Evolutionary conservation across 2,329 filamentous ascomycete genomes (phyloP).

Genomic region (Bimuria novae-zelandiae): DNA sequence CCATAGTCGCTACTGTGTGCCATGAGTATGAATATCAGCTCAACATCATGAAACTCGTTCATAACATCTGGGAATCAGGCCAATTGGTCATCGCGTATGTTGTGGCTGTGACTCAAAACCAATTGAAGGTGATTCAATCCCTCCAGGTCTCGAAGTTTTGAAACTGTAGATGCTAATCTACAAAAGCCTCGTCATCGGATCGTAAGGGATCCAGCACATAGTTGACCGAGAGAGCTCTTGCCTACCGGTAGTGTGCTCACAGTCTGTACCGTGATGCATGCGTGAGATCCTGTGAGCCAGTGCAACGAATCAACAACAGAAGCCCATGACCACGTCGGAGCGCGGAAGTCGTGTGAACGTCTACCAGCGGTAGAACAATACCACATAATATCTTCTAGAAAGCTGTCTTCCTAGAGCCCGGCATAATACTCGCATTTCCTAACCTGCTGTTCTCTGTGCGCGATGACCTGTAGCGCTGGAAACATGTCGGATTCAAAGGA

Average conservation of each 20-base stretch:
- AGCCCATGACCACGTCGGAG: conserved; percentile 7
- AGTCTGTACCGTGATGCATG: not conserved
- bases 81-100: too few relatives aligned
- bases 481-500: not conserved
- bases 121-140: too few relatives aligned
- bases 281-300: not conserved
- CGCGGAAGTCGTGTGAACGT: not conserved
- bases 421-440: conserved; percentile 2
- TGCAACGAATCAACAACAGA: too few relatives aligned
- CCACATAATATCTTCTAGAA: conserved; percentile 10
- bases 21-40: not conserved
- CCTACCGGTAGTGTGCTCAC: not conserved
- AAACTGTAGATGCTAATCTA: too few relatives aligned
- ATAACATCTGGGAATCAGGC: too few relatives aligned
- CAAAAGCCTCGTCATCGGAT: too few relatives aligned
- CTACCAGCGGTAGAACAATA: not conserved
- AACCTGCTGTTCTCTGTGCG: not conserved
- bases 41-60: too few relatives aligned
- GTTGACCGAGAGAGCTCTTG: not conserved
- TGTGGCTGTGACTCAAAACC: too few relatives aligned
- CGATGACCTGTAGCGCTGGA: not conserved
- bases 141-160: too few relatives aligned
- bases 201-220: too few relatives aligned
- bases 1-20: not conserved
- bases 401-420: conserved; percentile 10